Evolutionary conservation across 352 stramenopile genomes (phyloP).

Genomic region (Pythium brachiatum): DNA sequence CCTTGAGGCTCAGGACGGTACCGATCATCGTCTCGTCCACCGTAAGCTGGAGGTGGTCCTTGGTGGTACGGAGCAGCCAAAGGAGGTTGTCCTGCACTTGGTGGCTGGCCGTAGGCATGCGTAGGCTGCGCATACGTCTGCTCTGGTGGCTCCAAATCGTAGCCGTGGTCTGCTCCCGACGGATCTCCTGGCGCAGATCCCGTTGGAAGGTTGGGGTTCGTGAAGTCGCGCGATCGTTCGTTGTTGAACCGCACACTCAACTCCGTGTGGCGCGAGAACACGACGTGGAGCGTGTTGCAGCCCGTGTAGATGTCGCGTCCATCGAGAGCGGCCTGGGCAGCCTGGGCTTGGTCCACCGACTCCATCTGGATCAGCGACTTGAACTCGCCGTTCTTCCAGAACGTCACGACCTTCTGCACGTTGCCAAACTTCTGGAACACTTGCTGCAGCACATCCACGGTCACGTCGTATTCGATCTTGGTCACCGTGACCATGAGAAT

Average conservation of each 20-base stretch:
- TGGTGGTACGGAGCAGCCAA: slow-evolving; percentile 13
- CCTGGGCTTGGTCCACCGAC: slow-evolving; percentile 64
- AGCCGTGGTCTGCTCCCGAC: slow-evolving; percentile 1
- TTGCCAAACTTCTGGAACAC: slow-evolving; percentile 85
- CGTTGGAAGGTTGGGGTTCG: slow-evolving; percentile 65
- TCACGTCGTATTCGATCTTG: slow-evolving; percentile 85
- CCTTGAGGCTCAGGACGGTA: slow-evolving; percentile 15
- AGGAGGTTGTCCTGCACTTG: background rate
- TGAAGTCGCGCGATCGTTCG: slow-evolving; percentile 70
- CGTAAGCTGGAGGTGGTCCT: slow-evolving; percentile 8
- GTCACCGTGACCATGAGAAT: slow-evolving; percentile 80
- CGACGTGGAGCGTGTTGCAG: slow-evolving; percentile 79
- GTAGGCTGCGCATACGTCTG: slow-evolving; percentile 15
- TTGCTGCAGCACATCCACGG: slow-evolving; percentile 76
- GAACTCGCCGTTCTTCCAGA: slow-evolving; percentile 82
- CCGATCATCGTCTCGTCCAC: background rate
- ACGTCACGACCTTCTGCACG: slow-evolving; percentile 79
- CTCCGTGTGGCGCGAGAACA: slow-evolving; percentile 70
- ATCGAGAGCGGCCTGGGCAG: slow-evolving; percentile 65
- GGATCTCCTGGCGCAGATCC: slow-evolving; percentile 24
- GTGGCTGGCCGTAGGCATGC: background rate
- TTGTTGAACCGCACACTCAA: slow-evolving; percentile 78
- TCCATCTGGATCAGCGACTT: slow-evolving; percentile 82
- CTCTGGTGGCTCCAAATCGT: slow-evolving; percentile 17
- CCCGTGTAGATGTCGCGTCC: slow-evolving; percentile 85